Evolutionary conservation across 2,329 filamentous ascomycete genomes (phyloP), one percentile per base, ranked within the genome.

Genomic region (Talaromyces marneffei): DNA sequence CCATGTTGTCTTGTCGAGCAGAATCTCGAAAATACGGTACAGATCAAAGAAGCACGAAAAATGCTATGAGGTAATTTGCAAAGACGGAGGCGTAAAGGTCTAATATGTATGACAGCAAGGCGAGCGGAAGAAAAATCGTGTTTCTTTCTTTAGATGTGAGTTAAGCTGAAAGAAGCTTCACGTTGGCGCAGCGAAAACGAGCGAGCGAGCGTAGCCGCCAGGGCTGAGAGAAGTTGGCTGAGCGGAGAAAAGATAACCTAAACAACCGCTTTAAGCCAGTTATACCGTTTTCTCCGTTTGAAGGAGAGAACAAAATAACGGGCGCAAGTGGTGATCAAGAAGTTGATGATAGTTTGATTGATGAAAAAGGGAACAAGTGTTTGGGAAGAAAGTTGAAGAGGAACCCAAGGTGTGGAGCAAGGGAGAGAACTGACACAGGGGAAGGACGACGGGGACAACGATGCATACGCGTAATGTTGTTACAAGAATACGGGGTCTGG

Each of bases 201-300:
- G 52, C 52, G 52, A 55, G 42, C 40, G 53, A 55, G 52, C 50
- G 52, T 46, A 61, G 59, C 59, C 59, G 59, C 59, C 59, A 61
- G 59, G 59, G 59, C 59, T 61, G 50, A 61, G 18, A 35, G 33
- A 16, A 35, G 29, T 33, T 39, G 27, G n/a, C 46, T 25, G 50
- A 46, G 50, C 27, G 35, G 18, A 52, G 14, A 40, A 44, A 29
- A n/a, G 18, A 25, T n/a, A 37, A 37, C 29, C 40, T 23, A n/a
- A 54, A 20, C 52, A 55, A 55, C 33, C 52, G 52, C 52, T 40
- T n/a, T 40, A 40, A 39, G 52, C 52, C 52, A 55, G 52, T 37
- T 37, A 55, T 27, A 29, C 35, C n/a, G 48, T 55, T 27, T 50
- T 37, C 23, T 33, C 27, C 55, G 27, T 18, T 54, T 9, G n/a